Percentiles rank a stretch among this genome's conserved stretches.
Evolutionary conservation across 106 monocot genomes (phyloP).

Genomic region (Xerophyta viscosa): DNA sequence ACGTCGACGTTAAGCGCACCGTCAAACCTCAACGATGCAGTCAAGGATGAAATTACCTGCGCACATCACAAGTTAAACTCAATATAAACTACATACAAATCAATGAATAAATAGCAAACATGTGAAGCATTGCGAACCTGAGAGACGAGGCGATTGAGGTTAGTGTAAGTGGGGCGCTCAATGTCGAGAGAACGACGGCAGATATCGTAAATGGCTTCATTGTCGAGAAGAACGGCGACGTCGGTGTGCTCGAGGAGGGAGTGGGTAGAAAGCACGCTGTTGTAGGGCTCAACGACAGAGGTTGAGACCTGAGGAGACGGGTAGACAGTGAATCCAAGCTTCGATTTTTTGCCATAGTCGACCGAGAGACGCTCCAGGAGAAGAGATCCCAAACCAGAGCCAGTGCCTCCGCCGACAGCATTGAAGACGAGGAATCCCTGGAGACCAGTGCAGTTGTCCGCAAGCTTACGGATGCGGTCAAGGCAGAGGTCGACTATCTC

Average conservation of each 20-base stretch:
- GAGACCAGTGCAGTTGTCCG: slow-evolving; percentile 27
- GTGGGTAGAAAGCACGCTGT: slow-evolving; percentile 23
- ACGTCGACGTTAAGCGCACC: slow-evolving; percentile 21
- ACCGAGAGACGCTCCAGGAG: slow-evolving; percentile 21
- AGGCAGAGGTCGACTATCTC: slow-evolving; percentile 26
- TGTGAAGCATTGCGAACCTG: not conserved
- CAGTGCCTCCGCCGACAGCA: slow-evolving; percentile 21
- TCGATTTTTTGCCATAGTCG: slow-evolving; percentile 22
- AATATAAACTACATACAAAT: not conserved
- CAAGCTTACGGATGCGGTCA: slow-evolving; percentile 24
- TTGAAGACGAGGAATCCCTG: slow-evolving; percentile 25
- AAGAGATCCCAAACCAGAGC: slow-evolving; percentile 19
- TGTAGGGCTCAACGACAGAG: slow-evolving; percentile 22
- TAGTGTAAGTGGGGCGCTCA: slow-evolving; percentile 21
- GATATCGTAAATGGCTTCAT: slow-evolving; percentile 23
- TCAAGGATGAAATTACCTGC: slow-evolving; percentile 22
- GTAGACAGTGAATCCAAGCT: slow-evolving; percentile 31
- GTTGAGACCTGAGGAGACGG: slow-evolving; percentile 23
- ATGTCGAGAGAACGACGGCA: slow-evolving; percentile 21
- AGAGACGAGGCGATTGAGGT: slow-evolving; percentile 24
- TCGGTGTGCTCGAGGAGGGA: slow-evolving; percentile 27
- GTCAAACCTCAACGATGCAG: slow-evolving; percentile 15
- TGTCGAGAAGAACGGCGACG: slow-evolving; percentile 20
- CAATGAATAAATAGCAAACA: not conserved
- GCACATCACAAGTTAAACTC: not conserved